These are phyloP conservation scores for Physcomitrium patens DNA, from an alignment of 225 moss, liverwort and hornwort species.

Conservation along the genomic window DNA sequence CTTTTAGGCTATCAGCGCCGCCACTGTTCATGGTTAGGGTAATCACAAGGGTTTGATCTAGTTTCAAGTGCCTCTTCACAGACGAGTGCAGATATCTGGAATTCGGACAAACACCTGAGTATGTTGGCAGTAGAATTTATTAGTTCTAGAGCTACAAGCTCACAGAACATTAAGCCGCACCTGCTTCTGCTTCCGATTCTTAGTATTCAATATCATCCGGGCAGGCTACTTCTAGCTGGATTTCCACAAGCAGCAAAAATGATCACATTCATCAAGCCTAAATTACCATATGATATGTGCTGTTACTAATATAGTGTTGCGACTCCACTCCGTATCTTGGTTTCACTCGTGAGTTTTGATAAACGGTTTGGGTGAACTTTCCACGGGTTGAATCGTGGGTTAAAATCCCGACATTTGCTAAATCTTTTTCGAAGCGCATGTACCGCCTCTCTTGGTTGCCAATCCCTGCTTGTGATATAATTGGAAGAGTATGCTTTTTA, in stretches of 20 bases:
- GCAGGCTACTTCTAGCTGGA: conserved; percentile 2
- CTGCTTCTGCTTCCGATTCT: background rate
- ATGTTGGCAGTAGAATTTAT: conserved; percentile 18
- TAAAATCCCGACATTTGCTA: no score
- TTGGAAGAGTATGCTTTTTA: no score
- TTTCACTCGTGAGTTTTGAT: no score
- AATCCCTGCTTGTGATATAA: no score
- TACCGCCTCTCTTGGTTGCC: no score
- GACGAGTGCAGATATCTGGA: conserved; percentile 15
- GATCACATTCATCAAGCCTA: conserved; percentile 1
- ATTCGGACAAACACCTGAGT: conserved; percentile 5
- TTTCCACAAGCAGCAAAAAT: conserved; percentile 3
- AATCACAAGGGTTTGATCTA: background rate
- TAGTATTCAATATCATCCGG: background rate
- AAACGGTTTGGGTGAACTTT: no score
- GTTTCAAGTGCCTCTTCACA: conserved; percentile 8
- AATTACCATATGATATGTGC: background rate
- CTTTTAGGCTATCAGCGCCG: no score
- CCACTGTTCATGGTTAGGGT: no score
- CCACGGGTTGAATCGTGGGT: no score
- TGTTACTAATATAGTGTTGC: no score
- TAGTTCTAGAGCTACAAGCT: conserved; percentile 29
- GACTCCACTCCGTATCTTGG: no score
- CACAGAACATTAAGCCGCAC: conserved; percentile 7
- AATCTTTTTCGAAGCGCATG: no score